These are phyloP conservation scores for Aphanomyces stellatus DNA, from an alignment of 352 stramenopile species.

Conservation along the genomic window DNA sequence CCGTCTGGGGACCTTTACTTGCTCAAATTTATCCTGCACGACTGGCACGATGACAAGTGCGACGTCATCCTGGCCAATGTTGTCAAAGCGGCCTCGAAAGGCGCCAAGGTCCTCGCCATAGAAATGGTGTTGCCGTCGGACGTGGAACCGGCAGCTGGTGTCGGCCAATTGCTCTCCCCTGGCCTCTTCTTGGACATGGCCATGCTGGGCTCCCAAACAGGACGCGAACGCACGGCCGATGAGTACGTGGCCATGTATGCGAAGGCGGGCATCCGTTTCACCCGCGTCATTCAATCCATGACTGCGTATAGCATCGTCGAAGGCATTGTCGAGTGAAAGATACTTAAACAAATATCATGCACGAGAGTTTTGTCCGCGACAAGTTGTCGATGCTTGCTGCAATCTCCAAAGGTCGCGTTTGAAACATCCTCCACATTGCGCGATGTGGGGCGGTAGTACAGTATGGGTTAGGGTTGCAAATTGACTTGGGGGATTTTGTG, in stretches of 20 bases:
- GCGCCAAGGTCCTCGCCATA: neutral
- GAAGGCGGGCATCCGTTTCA: neutral
- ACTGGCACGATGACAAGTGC: neutral
- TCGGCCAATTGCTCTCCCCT: neutral
- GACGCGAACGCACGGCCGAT: neutral
- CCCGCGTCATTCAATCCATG: neutral
- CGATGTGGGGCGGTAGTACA: too few species aligned
- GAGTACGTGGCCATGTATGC: neutral
- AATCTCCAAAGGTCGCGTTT: too few species aligned
- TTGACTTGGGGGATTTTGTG: too few species aligned
- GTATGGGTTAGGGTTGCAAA: too few species aligned
- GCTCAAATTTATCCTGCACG: conserved; percentile 1
- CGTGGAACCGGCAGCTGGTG: neutral
- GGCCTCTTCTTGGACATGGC: neutral
- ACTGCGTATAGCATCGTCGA: neutral
- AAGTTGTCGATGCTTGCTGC: too few species aligned
- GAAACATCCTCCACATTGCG: too few species aligned
- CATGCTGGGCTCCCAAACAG: neutral
- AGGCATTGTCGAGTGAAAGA: neutral
- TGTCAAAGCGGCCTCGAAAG: neutral
- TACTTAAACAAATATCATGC: too few species aligned
- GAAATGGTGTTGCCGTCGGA: neutral
- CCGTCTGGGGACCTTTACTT: neutral
- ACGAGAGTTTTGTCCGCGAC: too few species aligned
- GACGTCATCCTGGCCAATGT: neutral